Evolutionary conservation across 1,139 yeast genomes (phyloP).

Genomic region (Blastobotrys persicus): DNA sequence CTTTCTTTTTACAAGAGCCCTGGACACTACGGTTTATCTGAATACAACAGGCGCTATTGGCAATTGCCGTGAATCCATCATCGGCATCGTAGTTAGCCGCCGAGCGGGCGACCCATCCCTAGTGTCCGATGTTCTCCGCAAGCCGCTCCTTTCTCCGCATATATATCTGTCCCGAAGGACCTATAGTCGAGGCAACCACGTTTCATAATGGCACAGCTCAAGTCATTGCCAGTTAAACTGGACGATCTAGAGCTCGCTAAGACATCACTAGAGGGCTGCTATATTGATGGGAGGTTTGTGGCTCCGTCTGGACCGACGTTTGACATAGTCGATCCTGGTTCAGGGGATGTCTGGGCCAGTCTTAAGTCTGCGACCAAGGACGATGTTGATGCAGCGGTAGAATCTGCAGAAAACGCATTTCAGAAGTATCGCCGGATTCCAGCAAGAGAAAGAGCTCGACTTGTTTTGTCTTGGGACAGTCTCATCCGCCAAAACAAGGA

Average conservation of each 20-base stretch:
- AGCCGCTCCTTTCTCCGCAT: background rate
- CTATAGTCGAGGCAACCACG: background rate
- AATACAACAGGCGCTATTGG: too few species aligned
- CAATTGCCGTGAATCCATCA: too few species aligned
- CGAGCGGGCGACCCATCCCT: too few species aligned
- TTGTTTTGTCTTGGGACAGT: conserved; percentile 60
- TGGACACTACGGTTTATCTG: too few species aligned
- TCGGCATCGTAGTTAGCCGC: too few species aligned
- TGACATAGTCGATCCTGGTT: background rate
- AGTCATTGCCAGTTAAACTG: background rate
- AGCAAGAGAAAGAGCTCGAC: conserved; percentile 61
- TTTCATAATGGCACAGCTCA: background rate
- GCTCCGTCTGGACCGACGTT: background rate
- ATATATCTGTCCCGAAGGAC: too few species aligned
- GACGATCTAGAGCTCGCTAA: background rate
- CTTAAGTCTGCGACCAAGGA: background rate
- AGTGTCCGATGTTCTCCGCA: too few species aligned
- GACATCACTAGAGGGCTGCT: background rate
- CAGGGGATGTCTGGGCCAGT: background rate
- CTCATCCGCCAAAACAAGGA: conserved; percentile 62
- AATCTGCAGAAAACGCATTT: conserved; percentile 59
- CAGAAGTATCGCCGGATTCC: conserved; percentile 52
- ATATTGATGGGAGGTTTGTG: background rate
- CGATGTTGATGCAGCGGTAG: conserved; percentile 43
- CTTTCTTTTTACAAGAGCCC: too few species aligned